Percentiles rank a stretch among this genome's conserved stretches.
Conservation (phyloP, 805 yeast species). For the Ogataea glucozyma region DNA sequence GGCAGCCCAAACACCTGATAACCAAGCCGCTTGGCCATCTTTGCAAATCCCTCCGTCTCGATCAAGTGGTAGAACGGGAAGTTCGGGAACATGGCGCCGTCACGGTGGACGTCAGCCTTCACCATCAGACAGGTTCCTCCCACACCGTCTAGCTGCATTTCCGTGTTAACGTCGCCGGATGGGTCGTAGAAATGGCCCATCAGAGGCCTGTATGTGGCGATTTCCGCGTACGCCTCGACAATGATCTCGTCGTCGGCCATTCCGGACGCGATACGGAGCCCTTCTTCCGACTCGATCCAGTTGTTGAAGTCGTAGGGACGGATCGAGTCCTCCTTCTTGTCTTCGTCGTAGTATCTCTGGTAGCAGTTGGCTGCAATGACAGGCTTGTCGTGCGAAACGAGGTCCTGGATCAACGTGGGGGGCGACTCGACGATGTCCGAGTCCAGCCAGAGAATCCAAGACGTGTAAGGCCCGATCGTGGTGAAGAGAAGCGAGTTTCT, state of each 20-base stretch:
- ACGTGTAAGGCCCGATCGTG: conserved; percentile 81
- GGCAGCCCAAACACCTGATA: conserved; percentile 92
- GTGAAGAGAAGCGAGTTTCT: conserved; percentile 90
- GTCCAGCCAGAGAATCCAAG: conserved; percentile 97
- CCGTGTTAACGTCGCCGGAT: conserved; percentile 59
- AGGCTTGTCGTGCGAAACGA: conserved; percentile 82
- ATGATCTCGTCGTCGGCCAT: conserved; percentile 88
- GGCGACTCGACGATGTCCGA: conserved; percentile 94
- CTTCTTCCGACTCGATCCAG: conserved; percentile 88
- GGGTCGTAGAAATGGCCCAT: conserved; percentile 88
- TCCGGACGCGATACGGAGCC: conserved; percentile 66
- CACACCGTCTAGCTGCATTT: conserved; percentile 91
- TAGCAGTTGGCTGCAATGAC: conserved; percentile 91
- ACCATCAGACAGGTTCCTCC: conserved; percentile 97
- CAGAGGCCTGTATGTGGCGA: conserved; percentile 90
- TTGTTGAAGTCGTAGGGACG: conserved; percentile 95
- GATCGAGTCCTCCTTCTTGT: conserved; percentile 52
- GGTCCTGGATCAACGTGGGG: conserved; percentile 76
- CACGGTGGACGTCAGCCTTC: conserved; percentile 96
- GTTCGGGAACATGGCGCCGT: conserved; percentile 99
- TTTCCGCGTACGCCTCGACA: conserved; percentile 90
- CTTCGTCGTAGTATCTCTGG: conserved; percentile 71
- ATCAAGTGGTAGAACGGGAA: conserved; percentile 96
- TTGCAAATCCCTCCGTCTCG: conserved; percentile 98
- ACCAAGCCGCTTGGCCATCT: conserved; percentile 93